Percentiles rank a stretch among this genome's conserved stretches.
These are phyloP conservation scores for Beauveria varroae DNA, from an alignment of 2,329 filamentous ascomycete species.

Conservation along the genomic window DNA sequence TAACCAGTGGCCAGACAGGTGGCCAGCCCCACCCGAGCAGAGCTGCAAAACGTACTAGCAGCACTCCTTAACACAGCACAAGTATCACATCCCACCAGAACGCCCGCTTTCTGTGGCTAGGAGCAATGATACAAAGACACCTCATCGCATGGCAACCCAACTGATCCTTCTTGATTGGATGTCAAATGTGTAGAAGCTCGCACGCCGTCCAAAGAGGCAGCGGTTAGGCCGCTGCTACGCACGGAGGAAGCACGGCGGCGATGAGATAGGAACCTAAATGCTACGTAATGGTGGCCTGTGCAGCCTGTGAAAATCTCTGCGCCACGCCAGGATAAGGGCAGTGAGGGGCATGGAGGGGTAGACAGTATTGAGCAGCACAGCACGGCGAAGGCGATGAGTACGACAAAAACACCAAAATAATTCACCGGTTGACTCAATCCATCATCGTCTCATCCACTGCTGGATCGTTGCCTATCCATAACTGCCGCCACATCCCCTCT, in stretches of 20 bases:
- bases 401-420: not conserved
- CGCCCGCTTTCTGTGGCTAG: not conserved
- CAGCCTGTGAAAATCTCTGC: slow-evolving; percentile 1
- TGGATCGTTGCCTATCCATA: not conserved
- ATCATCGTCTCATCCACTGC: not conserved
- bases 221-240: not conserved
- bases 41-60: not conserved
- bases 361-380: not conserved
- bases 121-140: not conserved
- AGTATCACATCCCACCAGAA: not conserved
- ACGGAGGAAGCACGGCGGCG: not conserved
- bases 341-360: slow-evolving; percentile 11
- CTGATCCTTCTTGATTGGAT: not conserved
- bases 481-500: not conserved
- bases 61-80: not conserved
- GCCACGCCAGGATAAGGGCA: not conserved
- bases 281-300: slow-evolving; percentile 9
- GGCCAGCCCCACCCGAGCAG: too few relatives aligned
- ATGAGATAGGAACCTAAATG: not conserved
- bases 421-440: not conserved
- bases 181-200: not conserved
- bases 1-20: not conserved
- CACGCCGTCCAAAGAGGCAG: not conserved
- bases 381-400: not conserved
- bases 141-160: slow-evolving; percentile 3